A percentile compares a stretch with the other conserved stretches of the same genome.
These are phyloP conservation scores for Nemophila menziesii DNA, from an alignment of 257 asterid genomes.

Conservation along the genomic window DNA sequence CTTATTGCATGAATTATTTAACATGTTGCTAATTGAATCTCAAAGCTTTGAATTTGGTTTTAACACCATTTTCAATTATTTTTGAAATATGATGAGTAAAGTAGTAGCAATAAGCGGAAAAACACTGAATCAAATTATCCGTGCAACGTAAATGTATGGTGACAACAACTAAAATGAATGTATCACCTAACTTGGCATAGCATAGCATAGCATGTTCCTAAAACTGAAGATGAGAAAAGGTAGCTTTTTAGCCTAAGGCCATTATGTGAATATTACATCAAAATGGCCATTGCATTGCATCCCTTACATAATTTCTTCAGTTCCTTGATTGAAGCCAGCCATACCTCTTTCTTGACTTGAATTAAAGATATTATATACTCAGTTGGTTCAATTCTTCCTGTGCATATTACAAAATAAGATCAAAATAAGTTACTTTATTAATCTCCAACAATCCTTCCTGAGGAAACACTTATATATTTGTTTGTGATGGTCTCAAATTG, in stretches of 20 bases:
- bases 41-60: too few species aligned
- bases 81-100: too few species aligned
- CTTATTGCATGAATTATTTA: too few species aligned
- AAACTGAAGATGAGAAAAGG: background rate
- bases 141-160: background rate
- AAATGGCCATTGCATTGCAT: background rate
- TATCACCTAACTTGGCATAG: background rate
- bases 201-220: background rate
- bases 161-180: background rate
- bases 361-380: conserved; percentile 17
- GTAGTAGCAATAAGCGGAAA: background rate
- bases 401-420: conserved; percentile 4
- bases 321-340: background rate
- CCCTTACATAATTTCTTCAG: background rate
- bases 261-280: background rate
- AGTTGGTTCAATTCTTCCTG: conserved; percentile 34
- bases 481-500: too few species aligned
- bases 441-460: background rate
- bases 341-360: background rate
- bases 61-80: too few species aligned
- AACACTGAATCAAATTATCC: background rate
- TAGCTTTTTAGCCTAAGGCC: background rate
- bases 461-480: background rate
- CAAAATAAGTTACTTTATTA: conserved; percentile 5
- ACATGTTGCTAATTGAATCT: too few species aligned